Evolutionary conservation across 2,329 filamentous ascomycete species (phyloP), one percentile per base, ranked within the genome.

Genomic region (Colletotrichum phormii): DNA sequence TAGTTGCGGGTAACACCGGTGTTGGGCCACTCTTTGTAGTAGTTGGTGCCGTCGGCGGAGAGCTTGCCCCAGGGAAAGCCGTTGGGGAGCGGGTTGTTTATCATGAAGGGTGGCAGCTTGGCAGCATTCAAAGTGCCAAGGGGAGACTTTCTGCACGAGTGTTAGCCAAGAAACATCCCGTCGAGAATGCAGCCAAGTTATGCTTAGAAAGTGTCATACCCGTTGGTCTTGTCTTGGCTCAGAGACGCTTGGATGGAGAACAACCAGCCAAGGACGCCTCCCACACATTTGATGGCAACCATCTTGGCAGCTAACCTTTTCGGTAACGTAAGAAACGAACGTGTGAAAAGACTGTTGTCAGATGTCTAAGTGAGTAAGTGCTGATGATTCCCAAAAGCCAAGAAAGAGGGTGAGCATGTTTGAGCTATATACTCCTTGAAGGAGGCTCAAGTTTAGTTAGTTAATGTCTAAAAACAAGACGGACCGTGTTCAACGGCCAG

Each of bases 1-100:
- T 90, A 90, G 51, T 83, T 82, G 12, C 89, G 82, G 26, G 87
- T 89, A 2, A 90, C 85, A 13, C 89, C 87, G 0, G 89, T 91
- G 42, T 82, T 80, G 1, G 89, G 89, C 35, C 81, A 80, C 5
- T 84, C 79, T 2, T 80, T 79, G 73, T 88, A 88, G 59, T 88
- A 89, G 78, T 90, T 88, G 66, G 85, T 88, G 49, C 77, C 77
- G 6, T 77, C 78, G 37, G 83, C 79, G 22, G 82, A 84, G 55
- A 82, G 79, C 5, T 76, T 77, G 31, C 87, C 88, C 89, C 89
- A 91, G 2, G 89, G 89, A 61, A 77, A 85, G 4, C 86, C 86
- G 72, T 85, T 81, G 0, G 85, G 85, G 2, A 86, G 77, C 24
- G 87, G 86, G 74, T 88, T 88, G 77, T 87, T 83, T 5, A 77